These are phyloP conservation scores for Epichloe baconii DNA, from an alignment of 2,329 filamentous ascomycete species.

Conservation along the genomic window DNA sequence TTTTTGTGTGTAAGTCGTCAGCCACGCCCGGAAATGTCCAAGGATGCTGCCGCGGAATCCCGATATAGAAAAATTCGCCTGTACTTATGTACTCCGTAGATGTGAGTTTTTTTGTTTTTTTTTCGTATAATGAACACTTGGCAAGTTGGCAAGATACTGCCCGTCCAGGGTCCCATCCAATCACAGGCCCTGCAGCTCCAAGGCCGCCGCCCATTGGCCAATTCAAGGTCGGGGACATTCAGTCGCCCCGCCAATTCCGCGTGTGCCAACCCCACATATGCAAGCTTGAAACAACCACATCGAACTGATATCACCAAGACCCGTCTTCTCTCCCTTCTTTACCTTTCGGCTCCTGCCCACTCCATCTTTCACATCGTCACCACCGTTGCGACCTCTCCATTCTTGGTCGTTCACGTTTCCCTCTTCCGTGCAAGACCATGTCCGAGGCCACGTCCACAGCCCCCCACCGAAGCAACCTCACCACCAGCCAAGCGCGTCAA, in stretches of 20 bases:
- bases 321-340: neutral
- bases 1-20: neutral
- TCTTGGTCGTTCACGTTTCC: no score
- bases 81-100: no score
- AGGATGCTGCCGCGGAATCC: no score
- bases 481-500: conserved; percentile 74
- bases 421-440: neutral
- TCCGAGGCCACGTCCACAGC: neutral
- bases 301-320: no score
- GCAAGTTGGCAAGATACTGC: neutral
- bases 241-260: neutral
- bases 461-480: conserved; percentile 39
- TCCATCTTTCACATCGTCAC: no score
- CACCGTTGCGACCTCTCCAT: no score
- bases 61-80: no score
- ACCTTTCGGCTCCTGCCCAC: neutral
- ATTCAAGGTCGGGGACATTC: neutral
- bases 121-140: no score
- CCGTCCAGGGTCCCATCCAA: neutral
- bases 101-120: no score
- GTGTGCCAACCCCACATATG: neutral
- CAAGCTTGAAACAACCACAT: no score
- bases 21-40: no score
- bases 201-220: neutral
- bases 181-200: neutral